These are phyloP conservation scores for Nicotiana rustica DNA, from an alignment of 305 asterid genomes.

Conservation along the genomic window DNA sequence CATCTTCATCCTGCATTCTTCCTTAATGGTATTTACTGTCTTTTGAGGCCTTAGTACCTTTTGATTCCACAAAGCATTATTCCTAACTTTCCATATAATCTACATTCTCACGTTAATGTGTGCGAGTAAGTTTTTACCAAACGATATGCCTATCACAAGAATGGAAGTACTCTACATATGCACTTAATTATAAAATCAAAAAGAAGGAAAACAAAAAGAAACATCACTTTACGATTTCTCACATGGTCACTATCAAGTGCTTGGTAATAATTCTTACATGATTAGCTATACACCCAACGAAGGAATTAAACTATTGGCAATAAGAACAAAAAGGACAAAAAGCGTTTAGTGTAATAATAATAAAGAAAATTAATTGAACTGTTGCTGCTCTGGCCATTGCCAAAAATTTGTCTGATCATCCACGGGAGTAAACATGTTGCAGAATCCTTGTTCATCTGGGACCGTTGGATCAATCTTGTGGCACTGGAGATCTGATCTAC, in stretches of 20 bases:
- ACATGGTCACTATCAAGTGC: neutral
- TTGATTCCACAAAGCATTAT: no score
- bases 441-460: constrained; percentile 46
- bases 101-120: no score
- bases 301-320: constrained; percentile 7
- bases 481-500: constrained; percentile 29
- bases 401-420: constrained; percentile 71
- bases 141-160: neutral
- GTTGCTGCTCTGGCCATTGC: constrained; percentile 74
- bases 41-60: no score
- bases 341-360: neutral
- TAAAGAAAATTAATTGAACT: constrained; percentile 41
- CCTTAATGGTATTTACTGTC: no score
- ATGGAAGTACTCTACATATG: neutral
- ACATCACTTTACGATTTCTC: neutral
- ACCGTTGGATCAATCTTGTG: constrained; percentile 37
- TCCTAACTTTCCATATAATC: no score
- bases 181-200: neutral
- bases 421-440: constrained; percentile 60
- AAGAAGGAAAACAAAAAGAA: neutral
- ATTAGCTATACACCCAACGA: neutral
- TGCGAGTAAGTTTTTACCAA: no score
- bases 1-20: no score
- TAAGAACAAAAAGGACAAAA: constrained; percentile 19
- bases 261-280: neutral